Base-by-base conservation (phyloP, 2,329 filamentous ascomycete genomes). In the Monilinia laxa region DNA sequence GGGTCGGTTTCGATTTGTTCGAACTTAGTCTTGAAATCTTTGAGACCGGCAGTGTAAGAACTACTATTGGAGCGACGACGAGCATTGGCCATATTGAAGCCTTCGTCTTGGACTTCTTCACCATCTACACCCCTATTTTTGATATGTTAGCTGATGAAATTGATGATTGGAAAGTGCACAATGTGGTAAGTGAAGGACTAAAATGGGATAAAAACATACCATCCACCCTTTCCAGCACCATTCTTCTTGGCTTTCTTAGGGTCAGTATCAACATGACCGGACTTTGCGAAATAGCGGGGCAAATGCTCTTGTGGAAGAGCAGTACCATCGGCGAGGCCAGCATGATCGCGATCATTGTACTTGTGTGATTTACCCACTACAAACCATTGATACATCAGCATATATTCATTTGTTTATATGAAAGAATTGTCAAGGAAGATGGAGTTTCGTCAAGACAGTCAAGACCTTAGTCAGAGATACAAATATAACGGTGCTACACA, bases 321-420 rank as follows among this genome's bases (percentile, higher is more conserved):
- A 67, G 86, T 88, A 77, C 90, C 91, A 74, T 95, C 90, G 72
- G 90, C 89, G 73, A 92, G 81, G 76, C 85, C 90, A 75, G 87
- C 87, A 82, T 97, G 91, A 84, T 96, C 74, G 81, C 93, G 93
- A 80, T 96, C 92, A 82, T 93, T 96, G 83, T 85, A 87, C 84
- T 98, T 99, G 87, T 94, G 92, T 72, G 94, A 96, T 79, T 95
- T 94, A 83, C 95, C 97, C 94, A 99, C 93, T 97, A 73, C 66
- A 62, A 69, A 70, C 68, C 28, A 58, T 59, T 35, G 31, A 38
- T 4, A 55, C 23, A 57, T 73, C 68, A 75, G 72, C 59, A 64
- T 28, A 59, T 25, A 49, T 66, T 52, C 40, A 25, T 31, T 55
- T 55, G 55, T 66, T 31, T 23, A 4, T 16, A 54, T 35, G 35